These are phyloP conservation scores for Hippophae gyantsensis DNA, from an alignment of 306 rosid genomes.

Conservation along the genomic window DNA sequence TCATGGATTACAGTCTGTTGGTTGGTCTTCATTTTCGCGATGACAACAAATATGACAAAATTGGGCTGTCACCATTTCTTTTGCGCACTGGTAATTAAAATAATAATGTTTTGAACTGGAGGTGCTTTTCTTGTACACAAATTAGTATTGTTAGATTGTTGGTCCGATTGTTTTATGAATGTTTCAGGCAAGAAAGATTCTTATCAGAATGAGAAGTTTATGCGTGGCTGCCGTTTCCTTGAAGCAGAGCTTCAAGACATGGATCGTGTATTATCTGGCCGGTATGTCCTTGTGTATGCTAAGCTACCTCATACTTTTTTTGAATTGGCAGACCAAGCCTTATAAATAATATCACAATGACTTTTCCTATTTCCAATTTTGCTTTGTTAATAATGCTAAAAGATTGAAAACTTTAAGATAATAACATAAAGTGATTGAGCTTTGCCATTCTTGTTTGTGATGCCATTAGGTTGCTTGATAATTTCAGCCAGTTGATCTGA, in stretches of 20 bases:
- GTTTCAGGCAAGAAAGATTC: constrained; percentile 64
- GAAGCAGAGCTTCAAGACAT: constrained; percentile 92
- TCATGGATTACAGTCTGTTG: constrained; percentile 96
- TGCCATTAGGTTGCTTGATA: constrained; percentile 14
- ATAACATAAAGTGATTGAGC: background rate
- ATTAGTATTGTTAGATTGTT: constrained; percentile 4
- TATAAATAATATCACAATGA: background rate
- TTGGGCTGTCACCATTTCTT: constrained; percentile 77
- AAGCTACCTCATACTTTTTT: background rate
- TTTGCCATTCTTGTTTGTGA: constrained; percentile 9
- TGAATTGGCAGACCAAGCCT: background rate
- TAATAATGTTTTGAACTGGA: too few relatives aligned
- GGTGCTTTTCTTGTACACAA: too few relatives aligned
- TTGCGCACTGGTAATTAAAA: constrained; percentile 62
- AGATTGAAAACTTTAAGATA: background rate
- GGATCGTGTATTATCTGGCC: constrained; percentile 86
- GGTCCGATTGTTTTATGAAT: constrained; percentile 10
- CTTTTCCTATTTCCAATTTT: background rate
- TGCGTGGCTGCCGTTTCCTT: constrained; percentile 88
- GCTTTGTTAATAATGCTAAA: background rate
- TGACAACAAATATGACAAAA: constrained; percentile 60
- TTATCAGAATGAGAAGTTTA: constrained; percentile 75
- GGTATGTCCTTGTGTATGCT: constrained; percentile 35
- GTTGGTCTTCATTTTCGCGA: constrained; percentile 93
- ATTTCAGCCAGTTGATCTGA: constrained; percentile 10